Base-by-base conservation (phyloP, 2,329 filamentous ascomycete genomes). In the Scytalidium sp. region DNA sequence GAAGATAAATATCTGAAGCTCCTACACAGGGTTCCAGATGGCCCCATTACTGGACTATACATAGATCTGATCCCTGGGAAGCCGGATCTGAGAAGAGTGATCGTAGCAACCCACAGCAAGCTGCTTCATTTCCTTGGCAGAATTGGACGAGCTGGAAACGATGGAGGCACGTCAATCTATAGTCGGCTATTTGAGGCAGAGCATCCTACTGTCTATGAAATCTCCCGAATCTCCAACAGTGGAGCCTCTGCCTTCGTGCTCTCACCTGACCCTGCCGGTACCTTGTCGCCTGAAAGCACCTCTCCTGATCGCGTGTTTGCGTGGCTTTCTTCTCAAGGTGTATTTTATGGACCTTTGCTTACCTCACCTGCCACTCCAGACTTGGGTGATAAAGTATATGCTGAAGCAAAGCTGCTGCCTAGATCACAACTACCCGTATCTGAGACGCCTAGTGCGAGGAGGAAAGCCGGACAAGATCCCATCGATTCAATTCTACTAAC, bases 1-100 rank as follows among this genome's bases (percentile, higher is more conserved):
- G 92, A 97, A 68, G 94, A 99, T 67, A 91, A 90, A 69, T 96
- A 96, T 66, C 71, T 96, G 52, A 93, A 93, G 67, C 81, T 79
- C 29, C 79, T 99, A 19, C 91, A 92, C 67, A 92, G 87, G 64
- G 79, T 91, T 7, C 81, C 86, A 1, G 91, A 96, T 66, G 89
- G 87, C 0, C 83, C 92, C 1, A 81, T 97, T 29, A 90, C 88
- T 1, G 94, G 94, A 1, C 65, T 97, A 15, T 96, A 90, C 83
- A 86, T 87, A 9, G 93, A 97, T 61, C 75, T 80, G 32, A 71
- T 96, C 36, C 27, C 73, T 75, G 32, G 83, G 81, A 76, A 82
- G 57, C 70, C 81, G 7, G 92, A 97, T 60, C 69, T 85, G 56
- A 80, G 91, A 53, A 79, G 92, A 54, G 81, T 97, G 3, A 66